Evolutionary conservation across 2,329 filamentous ascomycete genomes (phyloP), one percentile per base, ranked within the genome.

Genomic region (Dothiorella sarmentorum): DNA sequence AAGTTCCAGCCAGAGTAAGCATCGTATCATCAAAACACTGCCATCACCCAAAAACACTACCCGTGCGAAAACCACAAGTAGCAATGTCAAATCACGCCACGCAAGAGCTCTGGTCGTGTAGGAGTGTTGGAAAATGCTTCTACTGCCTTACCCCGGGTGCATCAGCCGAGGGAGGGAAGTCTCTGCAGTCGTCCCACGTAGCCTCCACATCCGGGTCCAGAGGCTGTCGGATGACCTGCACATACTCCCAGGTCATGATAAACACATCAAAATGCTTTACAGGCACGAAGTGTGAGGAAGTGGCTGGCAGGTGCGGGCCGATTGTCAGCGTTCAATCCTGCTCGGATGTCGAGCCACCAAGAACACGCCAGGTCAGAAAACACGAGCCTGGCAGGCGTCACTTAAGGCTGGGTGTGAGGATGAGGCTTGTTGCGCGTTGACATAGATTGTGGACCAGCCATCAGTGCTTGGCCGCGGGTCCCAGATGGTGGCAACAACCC

Each of bases 141-240:
- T 9, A 26, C 35, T 31, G 24, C 9, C 33, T 13, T 20, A 20
- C 26, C 20, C 18, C 35, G n/a, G 49, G 20, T 24, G 15, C 49
- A 53, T 53, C 49, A 29, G 35, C 49, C 24, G 49, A 42, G 22
- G 17, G n/a, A 29, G 33, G n/a, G 20, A 53, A 53, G 49, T 40
- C 33, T 53, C 35, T 42, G 49, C 49, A 22, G 31, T 7, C 7
- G 17, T 40, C 26, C 22, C 26, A 20, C 35, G 17, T 27, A 53
- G n/a, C 35, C 33, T 40, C 49, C 3, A 31, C 35, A 5, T n/a
- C 33, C 9, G n/a, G n/a, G 11, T 18, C 9, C 10, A 29, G 49
- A 40, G 10, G 22, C 15, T 22, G 15, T 15, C 11, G 9, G 35
- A 20, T 11, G 22, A 2, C 35, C 40, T 29, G 33, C 24, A 40